Evolutionary conservation across 352 stramenopile species (phyloP), one percentile per base, ranked within the genome.

Genomic region (Aphanomyces cochlioides): DNA sequence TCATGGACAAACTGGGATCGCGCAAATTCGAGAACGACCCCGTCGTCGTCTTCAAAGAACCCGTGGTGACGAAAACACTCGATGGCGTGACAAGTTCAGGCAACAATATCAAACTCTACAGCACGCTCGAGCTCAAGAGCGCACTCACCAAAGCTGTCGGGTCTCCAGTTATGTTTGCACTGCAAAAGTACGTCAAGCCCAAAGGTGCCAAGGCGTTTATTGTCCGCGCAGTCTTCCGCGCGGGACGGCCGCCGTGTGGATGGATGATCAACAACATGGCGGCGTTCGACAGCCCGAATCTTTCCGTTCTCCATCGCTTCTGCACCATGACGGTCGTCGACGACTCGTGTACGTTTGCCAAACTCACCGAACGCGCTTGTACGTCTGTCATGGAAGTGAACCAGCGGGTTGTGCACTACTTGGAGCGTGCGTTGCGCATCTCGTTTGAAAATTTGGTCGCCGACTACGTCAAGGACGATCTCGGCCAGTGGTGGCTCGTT

Each of bases 231-330:
- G 77, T 92, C 5, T 88, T 89, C 47, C 84, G 92, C 47, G 68
- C 74, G 0, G 76, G 77, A 5, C 89, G 90, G 37, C 80, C 86
- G 50, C 34, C 78, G 6, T 82, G 80, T 37, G 86, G 81, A 8
- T 94, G 86, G 86, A 91, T 92, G 81, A 86, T 94, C 71, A 92
- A 78, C 72, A 94, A 92, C 67, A 80, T 77, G 12, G 72, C 76
- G 13, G 58, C 82, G 7, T 81, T 90, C 38, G 75, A 80, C 58
- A 77, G 79, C 8, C 64, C 79, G 0, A 75, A 21, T 69, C 69
- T 61, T 47, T 47, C 45, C 50, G 13, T 59, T 21, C 12, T 74
- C 50, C 43, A 53, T 21, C 59, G 60, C 7, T 65, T 60, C 48
- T 60, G 50, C 60, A 19, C 34, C 0, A 10, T 15, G 53, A 58